Evolutionary conservation across 106 monocot species (phyloP).

Genomic region (Vanilla planifolia): DNA sequence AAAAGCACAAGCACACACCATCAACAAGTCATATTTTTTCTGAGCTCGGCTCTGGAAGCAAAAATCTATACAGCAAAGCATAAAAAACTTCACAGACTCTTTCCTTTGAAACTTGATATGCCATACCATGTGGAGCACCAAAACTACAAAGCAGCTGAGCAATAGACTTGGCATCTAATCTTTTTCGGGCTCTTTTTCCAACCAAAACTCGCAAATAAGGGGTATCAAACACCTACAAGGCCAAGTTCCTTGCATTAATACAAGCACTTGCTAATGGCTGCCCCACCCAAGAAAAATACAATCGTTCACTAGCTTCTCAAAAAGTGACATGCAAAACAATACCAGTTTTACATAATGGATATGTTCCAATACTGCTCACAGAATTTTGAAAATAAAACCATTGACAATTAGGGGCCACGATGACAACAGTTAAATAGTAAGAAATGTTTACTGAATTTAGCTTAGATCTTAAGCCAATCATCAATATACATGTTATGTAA

Average conservation of each 20-base stretch:
- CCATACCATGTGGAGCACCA: conserved; percentile 81
- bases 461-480: too few species aligned
- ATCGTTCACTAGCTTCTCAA: too few species aligned
- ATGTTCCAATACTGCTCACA: too few species aligned
- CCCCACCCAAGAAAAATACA: too few species aligned
- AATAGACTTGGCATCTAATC: conserved; percentile 82
- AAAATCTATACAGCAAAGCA: not conserved
- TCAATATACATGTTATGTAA: too few species aligned
- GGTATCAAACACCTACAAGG: conserved; percentile 80
- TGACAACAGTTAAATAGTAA: too few species aligned
- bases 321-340: too few species aligned
- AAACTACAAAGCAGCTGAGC: conserved; percentile 69
- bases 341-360: too few species aligned
- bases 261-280: not conserved
- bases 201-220: conserved; percentile 76
- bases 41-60: not conserved
- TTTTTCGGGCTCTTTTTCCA: conserved; percentile 66
- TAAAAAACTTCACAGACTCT: not conserved
- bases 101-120: not conserved
- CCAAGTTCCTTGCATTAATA: not conserved
- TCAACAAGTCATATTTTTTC: not conserved
- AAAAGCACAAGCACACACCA: not conserved
- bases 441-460: too few species aligned
- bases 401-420: too few species aligned
- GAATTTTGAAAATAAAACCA: not conserved